Base-by-base conservation (phyloP, 129 eudicot genomes). In the Lonicera japonica region DNA sequence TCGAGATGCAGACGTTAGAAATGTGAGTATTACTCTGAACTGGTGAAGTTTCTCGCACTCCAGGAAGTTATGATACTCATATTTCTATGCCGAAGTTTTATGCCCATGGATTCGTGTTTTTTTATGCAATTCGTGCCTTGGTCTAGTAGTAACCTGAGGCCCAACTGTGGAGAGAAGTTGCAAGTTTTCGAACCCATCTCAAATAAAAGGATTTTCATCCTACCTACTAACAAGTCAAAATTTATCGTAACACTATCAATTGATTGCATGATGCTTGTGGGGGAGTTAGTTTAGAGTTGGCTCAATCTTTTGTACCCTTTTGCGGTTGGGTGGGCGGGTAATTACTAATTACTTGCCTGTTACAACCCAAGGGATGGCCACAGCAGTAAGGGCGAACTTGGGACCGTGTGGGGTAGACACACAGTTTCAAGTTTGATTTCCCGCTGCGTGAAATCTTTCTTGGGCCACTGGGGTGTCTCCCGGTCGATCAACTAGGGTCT, bases 1-100 rank as follows among this genome's bases (percentile, higher is more conserved):
- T 34, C 81, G 91, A 21, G 98, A 92, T 78, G 95, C 95, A 43
- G 95, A 88, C 68, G 95, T 92, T 73, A 82, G 96, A 79, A 85
- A 78, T 81, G 96, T 92, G 65, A 92, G 98, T 75, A 48, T 63
- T 20, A 43, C 51, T 51, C 24, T 29, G 64, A 11, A 47, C 12
- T 24, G 17, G 20, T 63, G 51, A 40, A 54, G 21, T 56, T 61
- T 63, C 29, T 21, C 23, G 9, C 45, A 51, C 39, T 71, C 40
- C 24, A 2, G 2, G 36, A 29, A 29, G 16, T 3, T n/a, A 19
- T 41, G 11, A 11, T 16, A 11, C 13, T 2, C 0, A 43, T n/a
- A 3, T 8, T 38, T 13, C 46, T 25, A 11, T 66, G 43, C 39
- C 18, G 19, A 41, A 23, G 4, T 22, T 54, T 16, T 38, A 18